phyloP scores from a whole-genome alignment of 768 basidiomycete genomes.

The Collybia mongolica region DNA sequence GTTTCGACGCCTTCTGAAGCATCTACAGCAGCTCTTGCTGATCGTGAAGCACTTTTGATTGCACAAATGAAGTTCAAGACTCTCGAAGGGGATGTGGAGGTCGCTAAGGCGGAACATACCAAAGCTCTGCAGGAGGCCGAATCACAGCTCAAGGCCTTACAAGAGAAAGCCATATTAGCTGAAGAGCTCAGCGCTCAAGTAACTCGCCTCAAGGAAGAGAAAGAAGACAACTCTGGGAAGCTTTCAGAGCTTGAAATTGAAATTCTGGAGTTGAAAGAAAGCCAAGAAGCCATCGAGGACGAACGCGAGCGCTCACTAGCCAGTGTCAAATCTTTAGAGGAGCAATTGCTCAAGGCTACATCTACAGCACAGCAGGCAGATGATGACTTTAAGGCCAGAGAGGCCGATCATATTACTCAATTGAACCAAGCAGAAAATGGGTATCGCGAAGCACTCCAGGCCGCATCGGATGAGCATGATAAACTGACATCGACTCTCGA shows the following conservation, averaged over 20 bases:
- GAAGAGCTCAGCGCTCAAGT: conserved; percentile 50
- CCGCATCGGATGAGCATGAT: conserved; percentile 41
- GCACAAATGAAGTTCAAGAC: conserved; percentile 62
- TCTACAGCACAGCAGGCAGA: conserved; percentile 46
- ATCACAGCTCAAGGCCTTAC: conserved; percentile 43
- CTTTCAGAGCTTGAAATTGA: conserved; percentile 83
- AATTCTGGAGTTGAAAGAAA: conserved; percentile 73
- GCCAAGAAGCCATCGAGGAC: conserved; percentile 64
- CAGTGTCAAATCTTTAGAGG: conserved; percentile 51
- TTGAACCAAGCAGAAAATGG: conserved; percentile 37
- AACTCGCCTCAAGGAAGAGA: conserved; percentile 54
- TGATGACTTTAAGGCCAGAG: conserved; percentile 46
- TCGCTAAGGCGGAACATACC: conserved; percentile 49
- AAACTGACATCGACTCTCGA: conserved; percentile 43
- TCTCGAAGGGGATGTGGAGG: conserved; percentile 49
- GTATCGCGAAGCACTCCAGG: conserved; percentile 47
- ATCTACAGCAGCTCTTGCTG: conserved; percentile 51
- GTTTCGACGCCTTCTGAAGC: conserved; percentile 39
- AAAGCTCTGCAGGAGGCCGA: conserved; percentile 47
- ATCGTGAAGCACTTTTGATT: conserved; percentile 63
- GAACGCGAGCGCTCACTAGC: conserved; percentile 43
- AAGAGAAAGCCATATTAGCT: conserved; percentile 41
- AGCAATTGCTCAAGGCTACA: conserved; percentile 47
- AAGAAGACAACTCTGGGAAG: conserved; percentile 68
- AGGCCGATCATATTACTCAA: conserved; percentile 39